These are phyloP conservation scores for Prunella vulgaris DNA, from an alignment of 257 asterid species.

Conservation along the genomic window DNA sequence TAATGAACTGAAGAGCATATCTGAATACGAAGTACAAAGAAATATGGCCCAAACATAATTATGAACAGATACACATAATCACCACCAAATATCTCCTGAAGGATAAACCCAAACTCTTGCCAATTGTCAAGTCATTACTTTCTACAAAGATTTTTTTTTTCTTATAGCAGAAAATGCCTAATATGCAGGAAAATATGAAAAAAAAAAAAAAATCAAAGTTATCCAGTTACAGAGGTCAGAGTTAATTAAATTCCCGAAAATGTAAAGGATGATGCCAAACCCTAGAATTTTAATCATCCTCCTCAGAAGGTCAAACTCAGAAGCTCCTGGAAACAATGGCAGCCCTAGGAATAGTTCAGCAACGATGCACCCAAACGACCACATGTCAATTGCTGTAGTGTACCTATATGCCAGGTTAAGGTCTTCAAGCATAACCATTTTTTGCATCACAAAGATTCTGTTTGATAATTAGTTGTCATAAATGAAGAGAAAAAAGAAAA, in stretches of 20 bases:
- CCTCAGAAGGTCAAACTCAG: constrained; percentile 93
- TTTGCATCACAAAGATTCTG: constrained; percentile 23
- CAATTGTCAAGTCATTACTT: neutral
- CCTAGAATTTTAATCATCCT: constrained; percentile 96
- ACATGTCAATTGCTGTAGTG: constrained; percentile 97
- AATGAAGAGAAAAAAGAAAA: neutral
- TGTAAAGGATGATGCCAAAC: constrained; percentile 38
- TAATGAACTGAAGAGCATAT: neutral
- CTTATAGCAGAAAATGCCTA: neutral
- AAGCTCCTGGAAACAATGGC: constrained; percentile 98
- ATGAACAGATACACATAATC: constrained; percentile 6
- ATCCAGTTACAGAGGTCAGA: constrained; percentile 1
- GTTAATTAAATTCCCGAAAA: constrained; percentile 10
- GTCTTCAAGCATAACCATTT: constrained; percentile 25
- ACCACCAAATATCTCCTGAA: constrained; percentile 9
- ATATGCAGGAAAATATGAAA: constrained; percentile 11
- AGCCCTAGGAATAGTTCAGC: constrained; percentile 93
- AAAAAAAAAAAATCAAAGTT: constrained; percentile 2
- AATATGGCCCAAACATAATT: neutral
- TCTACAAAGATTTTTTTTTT: neutral
- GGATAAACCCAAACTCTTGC: constrained; percentile 6
- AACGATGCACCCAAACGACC: constrained; percentile 99
- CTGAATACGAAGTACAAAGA: neutral
- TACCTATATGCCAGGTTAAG: constrained; percentile 76
- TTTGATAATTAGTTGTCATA: neutral